Conservation (phyloP, 208 protist genomes). For the Acanthamoeba healyi region DNA sequence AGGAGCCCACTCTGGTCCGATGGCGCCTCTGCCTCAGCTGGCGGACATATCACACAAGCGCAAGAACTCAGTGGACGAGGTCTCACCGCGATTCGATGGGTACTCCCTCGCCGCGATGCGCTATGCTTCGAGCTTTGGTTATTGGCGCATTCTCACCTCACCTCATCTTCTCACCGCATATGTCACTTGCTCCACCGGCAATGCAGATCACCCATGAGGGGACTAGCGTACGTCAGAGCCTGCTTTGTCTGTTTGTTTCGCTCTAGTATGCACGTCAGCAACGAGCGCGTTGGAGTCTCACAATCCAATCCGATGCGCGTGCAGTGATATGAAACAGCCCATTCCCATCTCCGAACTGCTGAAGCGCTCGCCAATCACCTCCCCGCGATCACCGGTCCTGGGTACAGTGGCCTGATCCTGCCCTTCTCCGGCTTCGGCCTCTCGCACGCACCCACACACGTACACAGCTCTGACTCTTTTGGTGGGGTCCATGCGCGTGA, state of each 20-base stretch:
- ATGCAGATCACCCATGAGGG: constrained; percentile 6
- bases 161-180: no score
- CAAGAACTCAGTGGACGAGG: constrained; percentile 30
- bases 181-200: not conserved
- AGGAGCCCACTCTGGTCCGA: constrained; percentile 9
- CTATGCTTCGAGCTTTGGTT: not conserved
- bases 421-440: not conserved
- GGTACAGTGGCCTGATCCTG: no score
- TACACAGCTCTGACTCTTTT: no score
- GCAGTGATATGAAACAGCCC: constrained; percentile 6
- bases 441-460: not conserved
- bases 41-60: constrained; percentile 39
- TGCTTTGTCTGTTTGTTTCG: not conserved
- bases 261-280: not conserved
- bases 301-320: no score
- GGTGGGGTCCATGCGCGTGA: no score
- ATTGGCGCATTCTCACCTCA: not conserved
- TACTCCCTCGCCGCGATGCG: not conserved
- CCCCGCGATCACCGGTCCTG: not conserved
- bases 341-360: constrained; percentile 48
- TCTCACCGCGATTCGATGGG: constrained; percentile 2
- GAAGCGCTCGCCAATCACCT: constrained; percentile 16
- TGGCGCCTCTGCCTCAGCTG: constrained; percentile 13
- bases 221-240: not conserved
- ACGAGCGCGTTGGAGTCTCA: not conserved